phyloP scores from a whole-genome alignment of 108 stramenopile species.

The Schizochytrium sp. region DNA sequence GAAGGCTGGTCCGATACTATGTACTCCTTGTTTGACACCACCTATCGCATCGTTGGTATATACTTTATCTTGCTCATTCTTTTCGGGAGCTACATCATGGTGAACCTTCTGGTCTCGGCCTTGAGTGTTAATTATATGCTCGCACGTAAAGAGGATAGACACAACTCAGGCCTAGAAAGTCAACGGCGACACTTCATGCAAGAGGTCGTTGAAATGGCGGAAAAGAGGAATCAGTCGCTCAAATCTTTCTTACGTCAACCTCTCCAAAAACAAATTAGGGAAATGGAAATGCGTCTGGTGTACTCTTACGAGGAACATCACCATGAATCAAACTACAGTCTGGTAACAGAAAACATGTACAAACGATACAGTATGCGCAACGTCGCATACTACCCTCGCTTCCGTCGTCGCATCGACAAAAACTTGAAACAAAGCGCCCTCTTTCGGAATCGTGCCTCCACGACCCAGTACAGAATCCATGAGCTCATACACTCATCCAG shows the following conservation, averaged over 20 bases:
- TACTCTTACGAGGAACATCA: constrained; percentile 36
- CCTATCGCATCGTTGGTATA: constrained; percentile 64
- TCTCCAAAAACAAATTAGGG: background rate
- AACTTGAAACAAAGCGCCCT: background rate
- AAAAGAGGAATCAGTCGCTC: background rate
- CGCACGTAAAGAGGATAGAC: constrained; percentile 25
- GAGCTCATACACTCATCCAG: too few relatives aligned
- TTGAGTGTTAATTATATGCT: constrained; percentile 69
- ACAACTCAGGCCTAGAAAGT: constrained; percentile 11
- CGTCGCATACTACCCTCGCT: background rate
- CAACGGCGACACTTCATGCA: background rate
- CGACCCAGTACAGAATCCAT: background rate
- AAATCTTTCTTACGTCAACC: background rate
- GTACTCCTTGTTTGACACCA: constrained; percentile 69
- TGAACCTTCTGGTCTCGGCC: constrained; percentile 83
- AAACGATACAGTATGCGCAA: background rate
- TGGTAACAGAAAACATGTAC: constrained; percentile 35
- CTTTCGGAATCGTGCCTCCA: background rate
- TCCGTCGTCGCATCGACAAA: background rate
- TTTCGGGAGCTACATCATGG: constrained; percentile 78
- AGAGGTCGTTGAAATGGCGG: background rate
- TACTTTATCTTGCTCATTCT: constrained; percentile 78
- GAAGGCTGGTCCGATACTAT: constrained; percentile 82
- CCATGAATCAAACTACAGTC: background rate
- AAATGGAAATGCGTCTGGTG: constrained; percentile 58